A percentile compares a stretch with the other conserved stretches of the same genome.
Evolutionary conservation across 768 basidiomycete species (phyloP).

Genomic region (Xerocomus potaroensis): DNA sequence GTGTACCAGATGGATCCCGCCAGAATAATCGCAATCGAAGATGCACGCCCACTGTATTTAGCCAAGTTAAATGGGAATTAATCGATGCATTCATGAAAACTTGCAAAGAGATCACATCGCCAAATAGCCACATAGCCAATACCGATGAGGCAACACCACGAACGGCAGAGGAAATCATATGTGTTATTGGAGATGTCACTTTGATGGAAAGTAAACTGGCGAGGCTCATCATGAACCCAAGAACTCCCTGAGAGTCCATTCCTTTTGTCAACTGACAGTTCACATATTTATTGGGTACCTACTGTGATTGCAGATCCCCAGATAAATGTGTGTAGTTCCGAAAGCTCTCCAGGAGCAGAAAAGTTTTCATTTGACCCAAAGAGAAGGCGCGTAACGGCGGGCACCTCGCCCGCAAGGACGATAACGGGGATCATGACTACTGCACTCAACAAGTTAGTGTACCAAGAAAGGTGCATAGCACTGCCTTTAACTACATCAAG

Average conservation of each 20-base stretch:
- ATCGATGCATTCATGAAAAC: slow-evolving; percentile 24
- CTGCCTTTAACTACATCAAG: slow-evolving; percentile 77
- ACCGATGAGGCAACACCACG: slow-evolving; percentile 91
- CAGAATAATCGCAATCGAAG: slow-evolving; percentile 79
- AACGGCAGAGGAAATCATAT: slow-evolving; percentile 95
- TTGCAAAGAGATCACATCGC: slow-evolving; percentile 75
- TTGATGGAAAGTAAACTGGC: slow-evolving; percentile 93
- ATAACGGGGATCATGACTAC: slow-evolving; percentile 69
- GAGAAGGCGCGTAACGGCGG: slow-evolving; percentile 58
- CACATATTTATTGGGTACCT: slow-evolving; percentile 21
- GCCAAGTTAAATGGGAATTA: slow-evolving; percentile 1
- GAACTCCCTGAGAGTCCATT: slow-evolving; percentile 50
- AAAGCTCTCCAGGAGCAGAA: slow-evolving; percentile 37
- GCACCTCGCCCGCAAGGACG: slow-evolving; percentile 70
- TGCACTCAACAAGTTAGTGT: slow-evolving; percentile 82
- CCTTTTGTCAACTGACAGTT: slow-evolving; percentile 2
- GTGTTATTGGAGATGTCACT: slow-evolving; percentile 95
- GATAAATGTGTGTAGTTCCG: slow-evolving; percentile 60
- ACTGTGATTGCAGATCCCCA: slow-evolving; percentile 80
- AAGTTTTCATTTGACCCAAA: slow-evolving; percentile 40
- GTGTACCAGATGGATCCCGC: slow-evolving; percentile 82
- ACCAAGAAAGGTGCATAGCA: slow-evolving; percentile 85
- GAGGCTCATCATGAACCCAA: slow-evolving; percentile 94
- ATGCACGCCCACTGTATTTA: slow-evolving; percentile 62
- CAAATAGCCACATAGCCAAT: slow-evolving; percentile 76